Conservation (phyloP, 176 grass and related monocot genomes). For the Tillandsia leiboldiana region DNA sequence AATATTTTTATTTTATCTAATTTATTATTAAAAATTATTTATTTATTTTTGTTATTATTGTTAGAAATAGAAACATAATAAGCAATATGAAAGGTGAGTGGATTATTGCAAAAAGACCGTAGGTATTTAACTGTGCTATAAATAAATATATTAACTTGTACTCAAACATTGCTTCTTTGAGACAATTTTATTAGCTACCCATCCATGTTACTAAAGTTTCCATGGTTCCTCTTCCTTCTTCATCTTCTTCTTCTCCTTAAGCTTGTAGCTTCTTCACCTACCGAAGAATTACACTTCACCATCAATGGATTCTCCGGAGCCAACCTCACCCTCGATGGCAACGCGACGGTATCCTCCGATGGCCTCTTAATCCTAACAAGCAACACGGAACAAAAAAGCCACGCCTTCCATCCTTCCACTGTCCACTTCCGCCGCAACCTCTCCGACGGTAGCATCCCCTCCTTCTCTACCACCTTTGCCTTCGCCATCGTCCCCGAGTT, state of each 20-base stretch:
- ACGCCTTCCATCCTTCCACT: constrained; percentile 20
- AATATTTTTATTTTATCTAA: too few species aligned
- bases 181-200: background rate
- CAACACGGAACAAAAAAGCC: constrained; percentile 8
- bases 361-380: constrained; percentile 25
- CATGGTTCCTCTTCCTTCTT: background rate
- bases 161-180: too few species aligned
- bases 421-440: constrained; percentile 9
- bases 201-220: background rate
- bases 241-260: background rate
- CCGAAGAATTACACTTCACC: background rate
- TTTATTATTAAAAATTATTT: too few species aligned
- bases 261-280: too few species aligned
- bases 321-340: constrained; percentile 26
- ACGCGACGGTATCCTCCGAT: constrained; percentile 1
- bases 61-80: too few species aligned
- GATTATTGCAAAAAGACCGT: too few species aligned
- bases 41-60: too few species aligned
- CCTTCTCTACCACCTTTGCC: constrained; percentile 29
- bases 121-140: background rate
- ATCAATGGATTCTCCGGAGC: constrained; percentile 25
- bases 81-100: too few species aligned
- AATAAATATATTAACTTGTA: background rate
- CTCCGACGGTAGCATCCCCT: constrained; percentile 11
- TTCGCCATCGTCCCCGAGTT: constrained; percentile 17